Evolutionary conservation across 2,329 filamentous ascomycete species (phyloP).

Genomic region (Mariannaea elegans): DNA sequence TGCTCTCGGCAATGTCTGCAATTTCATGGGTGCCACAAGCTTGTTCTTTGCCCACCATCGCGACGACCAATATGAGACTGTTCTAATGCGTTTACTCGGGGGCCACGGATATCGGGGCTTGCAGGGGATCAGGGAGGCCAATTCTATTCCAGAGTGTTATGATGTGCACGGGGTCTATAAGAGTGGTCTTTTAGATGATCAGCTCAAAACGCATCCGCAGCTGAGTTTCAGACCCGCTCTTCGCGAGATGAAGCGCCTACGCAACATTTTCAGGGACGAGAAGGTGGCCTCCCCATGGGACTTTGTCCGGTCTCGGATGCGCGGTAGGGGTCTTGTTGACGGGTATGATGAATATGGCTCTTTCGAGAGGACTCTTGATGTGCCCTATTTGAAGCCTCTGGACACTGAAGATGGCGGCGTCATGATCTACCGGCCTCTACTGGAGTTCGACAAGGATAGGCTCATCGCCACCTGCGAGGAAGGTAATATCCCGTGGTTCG

Average conservation of each 20-base stretch:
- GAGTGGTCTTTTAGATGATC: constrained; percentile 66
- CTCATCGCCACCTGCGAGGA: constrained; percentile 79
- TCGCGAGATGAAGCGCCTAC: constrained; percentile 42
- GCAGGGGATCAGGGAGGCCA: constrained; percentile 70
- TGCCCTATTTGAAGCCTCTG: constrained; percentile 47
- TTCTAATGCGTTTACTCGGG: constrained; percentile 78
- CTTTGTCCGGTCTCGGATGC: constrained; percentile 13
- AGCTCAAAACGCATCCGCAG: constrained; percentile 46
- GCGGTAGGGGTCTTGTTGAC: constrained; percentile 33
- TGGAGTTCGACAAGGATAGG: constrained; percentile 75
- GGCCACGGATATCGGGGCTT: constrained; percentile 77
- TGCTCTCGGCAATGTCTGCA: constrained; percentile 70
- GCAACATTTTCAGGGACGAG: constrained; percentile 42
- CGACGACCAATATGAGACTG: constrained; percentile 92
- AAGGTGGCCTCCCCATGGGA: constrained; percentile 34
- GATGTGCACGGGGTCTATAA: constrained; percentile 76
- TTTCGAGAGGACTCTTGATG: constrained; percentile 26
- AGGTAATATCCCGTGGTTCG: constrained; percentile 77
- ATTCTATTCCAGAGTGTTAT: constrained; percentile 84
- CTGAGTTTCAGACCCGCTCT: constrained; percentile 48
- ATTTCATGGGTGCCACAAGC: constrained; percentile 58
- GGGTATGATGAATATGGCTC: constrained; percentile 40
- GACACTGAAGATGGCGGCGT: constrained; percentile 72
- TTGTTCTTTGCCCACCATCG: constrained; percentile 86
- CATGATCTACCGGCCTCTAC: constrained; percentile 72